phyloP scores from a whole-genome alignment of 106 monocot genomes.

The Platanthera zijinensis region DNA sequence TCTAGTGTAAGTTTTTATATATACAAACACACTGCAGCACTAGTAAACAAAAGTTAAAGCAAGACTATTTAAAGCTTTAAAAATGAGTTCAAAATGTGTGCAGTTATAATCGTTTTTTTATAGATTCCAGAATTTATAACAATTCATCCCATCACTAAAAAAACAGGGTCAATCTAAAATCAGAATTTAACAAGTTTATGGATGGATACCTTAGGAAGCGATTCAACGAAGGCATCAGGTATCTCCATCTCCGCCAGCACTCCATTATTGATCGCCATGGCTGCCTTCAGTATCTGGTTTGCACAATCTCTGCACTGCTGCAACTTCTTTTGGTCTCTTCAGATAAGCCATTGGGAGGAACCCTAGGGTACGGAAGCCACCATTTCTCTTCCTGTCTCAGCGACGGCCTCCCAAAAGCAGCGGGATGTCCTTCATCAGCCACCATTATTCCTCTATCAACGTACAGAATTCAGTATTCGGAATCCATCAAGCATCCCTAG shows the following conservation, averaged over 20 bases:
- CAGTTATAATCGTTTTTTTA: not conserved
- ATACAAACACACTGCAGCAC: too few relatives aligned
- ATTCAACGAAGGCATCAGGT: slow-evolving; percentile 66
- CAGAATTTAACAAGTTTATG: not conserved
- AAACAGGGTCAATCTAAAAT: not conserved
- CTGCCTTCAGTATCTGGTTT: slow-evolving; percentile 90
- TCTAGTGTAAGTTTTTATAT: too few relatives aligned
- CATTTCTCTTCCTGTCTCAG: slow-evolving; percentile 93
- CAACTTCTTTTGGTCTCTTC: slow-evolving; percentile 56
- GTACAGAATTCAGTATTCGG: slow-evolving; percentile 78
- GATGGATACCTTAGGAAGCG: slow-evolving; percentile 67
- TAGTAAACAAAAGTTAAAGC: not conserved
- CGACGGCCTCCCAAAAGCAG: slow-evolving; percentile 42
- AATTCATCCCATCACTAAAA: not conserved
- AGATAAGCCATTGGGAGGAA: slow-evolving; percentile 62
- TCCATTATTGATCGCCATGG: slow-evolving; percentile 87
- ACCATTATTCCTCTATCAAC: slow-evolving; percentile 75
- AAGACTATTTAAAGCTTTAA: not conserved
- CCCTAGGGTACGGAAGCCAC: slow-evolving; percentile 91
- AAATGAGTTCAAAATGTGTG: not conserved
- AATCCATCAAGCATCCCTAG: slow-evolving; percentile 82
- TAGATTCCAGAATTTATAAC: not conserved
- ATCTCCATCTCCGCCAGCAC: slow-evolving; percentile 92
- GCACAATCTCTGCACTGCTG: slow-evolving; percentile 79
- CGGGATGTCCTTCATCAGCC: slow-evolving; percentile 32